Evolutionary conservation across 805 yeast species (phyloP).

Genomic region (Millerozyma acaciae): DNA sequence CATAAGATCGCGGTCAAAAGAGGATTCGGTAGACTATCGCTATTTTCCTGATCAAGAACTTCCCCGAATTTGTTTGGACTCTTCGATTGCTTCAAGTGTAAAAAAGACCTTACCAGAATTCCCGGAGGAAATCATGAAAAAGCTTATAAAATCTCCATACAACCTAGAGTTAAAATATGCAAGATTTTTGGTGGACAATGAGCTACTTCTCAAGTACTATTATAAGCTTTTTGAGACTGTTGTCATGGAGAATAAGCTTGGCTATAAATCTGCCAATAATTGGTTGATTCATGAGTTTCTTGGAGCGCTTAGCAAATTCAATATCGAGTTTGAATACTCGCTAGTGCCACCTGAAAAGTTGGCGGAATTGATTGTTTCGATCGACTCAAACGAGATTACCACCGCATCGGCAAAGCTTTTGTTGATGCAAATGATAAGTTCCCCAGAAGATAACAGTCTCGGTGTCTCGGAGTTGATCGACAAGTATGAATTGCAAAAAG

Average conservation of each 20-base stretch:
- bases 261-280: slow-evolving; percentile 50
- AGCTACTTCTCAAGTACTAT: slow-evolving; percentile 51
- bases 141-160: slow-evolving; percentile 48
- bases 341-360: slow-evolving; percentile 40
- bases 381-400: slow-evolving; percentile 49
- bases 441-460: slow-evolving; percentile 31
- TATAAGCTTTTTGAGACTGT: slow-evolving; percentile 31
- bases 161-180: slow-evolving; percentile 70
- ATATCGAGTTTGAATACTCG: slow-evolving; percentile 26
- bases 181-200: slow-evolving; percentile 54
- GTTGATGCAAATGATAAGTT: slow-evolving; percentile 56
- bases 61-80: slow-evolving; percentile 50
- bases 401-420: slow-evolving; percentile 65
- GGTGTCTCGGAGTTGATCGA: slow-evolving; percentile 46
- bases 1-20: slow-evolving; percentile 67
- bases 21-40: slow-evolving; percentile 79
- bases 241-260: slow-evolving; percentile 15
- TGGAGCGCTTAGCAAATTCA: slow-evolving; percentile 60
- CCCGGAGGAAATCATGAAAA: slow-evolving; percentile 56
- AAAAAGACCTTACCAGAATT: slow-evolving; percentile 46
- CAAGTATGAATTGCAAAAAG: slow-evolving; percentile 46
- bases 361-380: slow-evolving; percentile 51
- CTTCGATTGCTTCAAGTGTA: slow-evolving; percentile 40
- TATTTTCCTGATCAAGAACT: slow-evolving; percentile 94
- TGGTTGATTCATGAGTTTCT: slow-evolving; percentile 82